phyloP scores from a whole-genome alignment of 2,329 filamentous ascomycete genomes.

The Taxawa tesnikishii region DNA sequence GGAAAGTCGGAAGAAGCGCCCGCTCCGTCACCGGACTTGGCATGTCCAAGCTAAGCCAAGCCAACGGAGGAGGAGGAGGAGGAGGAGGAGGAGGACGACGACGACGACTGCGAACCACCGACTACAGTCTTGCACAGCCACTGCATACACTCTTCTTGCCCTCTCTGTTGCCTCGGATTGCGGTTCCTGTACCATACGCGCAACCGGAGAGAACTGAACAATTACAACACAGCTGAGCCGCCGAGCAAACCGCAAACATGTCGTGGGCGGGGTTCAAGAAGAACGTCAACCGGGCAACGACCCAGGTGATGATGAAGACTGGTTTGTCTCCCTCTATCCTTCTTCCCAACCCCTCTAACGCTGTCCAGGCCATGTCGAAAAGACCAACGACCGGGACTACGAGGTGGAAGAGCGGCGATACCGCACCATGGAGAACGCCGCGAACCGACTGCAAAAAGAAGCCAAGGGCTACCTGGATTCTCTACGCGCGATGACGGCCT shows the following conservation, averaged over 20 bases:
- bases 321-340: conserved; percentile 31
- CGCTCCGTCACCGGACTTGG: no score
- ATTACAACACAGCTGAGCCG: no score
- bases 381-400: conserved; percentile 96
- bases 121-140: no score
- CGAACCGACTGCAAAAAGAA: conserved; percentile 87
- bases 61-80: no score
- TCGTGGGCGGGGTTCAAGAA: conserved; percentile 42
- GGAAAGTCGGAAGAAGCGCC: no score
- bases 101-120: no score
- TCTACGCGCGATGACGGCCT: conserved; percentile 94
- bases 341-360: neutral
- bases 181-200: no score
- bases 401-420: conserved; percentile 90
- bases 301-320: conserved; percentile 99
- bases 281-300: conserved; percentile 80
- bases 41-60: no score
- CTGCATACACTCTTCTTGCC: no score
- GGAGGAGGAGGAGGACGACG: no score
- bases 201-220: no score
- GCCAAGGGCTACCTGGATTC: conserved; percentile 97
- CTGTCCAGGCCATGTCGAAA: conserved; percentile 74
- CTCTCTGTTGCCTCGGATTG: no score
- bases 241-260: conserved; percentile 43
- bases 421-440: conserved; percentile 92